These are phyloP conservation scores for Globisporangium parvum DNA, from an alignment of 352 stramenopile genomes.

Conservation along the genomic window DNA sequence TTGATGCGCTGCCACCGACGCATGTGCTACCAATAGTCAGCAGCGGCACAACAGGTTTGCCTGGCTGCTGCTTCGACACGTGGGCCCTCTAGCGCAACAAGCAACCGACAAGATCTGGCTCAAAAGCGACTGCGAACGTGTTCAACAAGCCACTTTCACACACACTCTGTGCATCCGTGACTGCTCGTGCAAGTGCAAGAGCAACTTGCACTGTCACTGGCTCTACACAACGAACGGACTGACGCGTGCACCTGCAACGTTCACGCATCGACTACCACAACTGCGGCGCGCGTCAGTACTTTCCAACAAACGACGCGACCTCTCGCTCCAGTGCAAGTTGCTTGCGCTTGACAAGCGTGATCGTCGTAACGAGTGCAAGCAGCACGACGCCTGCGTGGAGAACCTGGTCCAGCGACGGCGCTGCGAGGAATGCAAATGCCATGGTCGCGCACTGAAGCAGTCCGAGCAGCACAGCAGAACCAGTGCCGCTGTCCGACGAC, in stretches of 20 bases:
- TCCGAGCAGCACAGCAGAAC: constrained; percentile 29
- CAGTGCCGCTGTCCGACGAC: constrained; percentile 25
- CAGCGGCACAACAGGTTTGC: constrained; percentile 39
- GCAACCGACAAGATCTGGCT: background rate
- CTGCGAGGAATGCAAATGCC: constrained; percentile 24
- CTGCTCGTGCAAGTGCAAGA: too few relatives aligned
- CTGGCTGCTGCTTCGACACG: constrained; percentile 50
- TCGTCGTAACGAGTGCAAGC: constrained; percentile 21
- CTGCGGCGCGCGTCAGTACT: constrained; percentile 1
- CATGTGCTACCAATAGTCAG: constrained; percentile 20
- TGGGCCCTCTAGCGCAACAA: constrained; percentile 11
- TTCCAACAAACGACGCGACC: constrained; percentile 23
- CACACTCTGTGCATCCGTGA: too few relatives aligned
- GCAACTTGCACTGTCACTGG: too few relatives aligned
- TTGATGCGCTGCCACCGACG: constrained; percentile 10
- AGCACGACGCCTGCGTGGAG: constrained; percentile 32
- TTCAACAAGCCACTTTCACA: too few relatives aligned
- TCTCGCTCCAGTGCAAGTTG: constrained; percentile 23
- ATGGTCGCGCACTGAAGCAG: constrained; percentile 34
- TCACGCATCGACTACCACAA: background rate
- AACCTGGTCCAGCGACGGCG: constrained; percentile 26
- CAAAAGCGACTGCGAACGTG: too few relatives aligned
- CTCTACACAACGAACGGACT: too few relatives aligned
- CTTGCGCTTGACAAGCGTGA: constrained; percentile 18
- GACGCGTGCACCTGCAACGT: background rate